These are phyloP conservation scores for Protomyces arabidopsidicola DNA, from an alignment of 1,139 yeast species.

Conservation along the genomic window DNA sequence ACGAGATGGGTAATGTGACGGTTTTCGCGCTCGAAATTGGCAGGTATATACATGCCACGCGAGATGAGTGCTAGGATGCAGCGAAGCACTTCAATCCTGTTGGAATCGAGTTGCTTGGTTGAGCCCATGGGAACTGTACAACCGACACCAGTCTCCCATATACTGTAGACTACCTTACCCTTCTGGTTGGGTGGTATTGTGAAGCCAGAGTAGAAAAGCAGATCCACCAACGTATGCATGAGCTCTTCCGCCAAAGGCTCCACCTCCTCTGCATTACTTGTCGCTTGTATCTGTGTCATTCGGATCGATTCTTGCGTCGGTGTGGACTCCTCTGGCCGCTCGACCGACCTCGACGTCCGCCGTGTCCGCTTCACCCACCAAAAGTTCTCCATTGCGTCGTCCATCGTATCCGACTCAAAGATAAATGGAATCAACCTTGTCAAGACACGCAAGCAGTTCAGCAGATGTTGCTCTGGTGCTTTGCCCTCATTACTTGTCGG, in stretches of 20 bases:
- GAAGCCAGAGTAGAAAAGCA: constrained; percentile 60
- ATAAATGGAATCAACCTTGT: constrained; percentile 64
- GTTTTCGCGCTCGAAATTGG: constrained; percentile 34
- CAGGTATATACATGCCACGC: constrained; percentile 52
- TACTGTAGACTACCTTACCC: constrained; percentile 31
- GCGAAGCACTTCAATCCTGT: constrained; percentile 63
- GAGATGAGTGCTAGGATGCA: constrained; percentile 62
- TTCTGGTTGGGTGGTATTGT: constrained; percentile 45
- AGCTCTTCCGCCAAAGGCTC: constrained; percentile 52
- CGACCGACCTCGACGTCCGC: not conserved
- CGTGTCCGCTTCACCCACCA: constrained; percentile 42
- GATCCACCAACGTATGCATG: constrained; percentile 47
- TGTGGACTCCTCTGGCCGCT: not conserved
- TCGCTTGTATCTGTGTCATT: not conserved
- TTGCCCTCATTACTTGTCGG: constrained; percentile 35
- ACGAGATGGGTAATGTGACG: constrained; percentile 21
- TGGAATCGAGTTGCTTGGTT: constrained; percentile 50
- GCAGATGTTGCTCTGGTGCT: constrained; percentile 39
- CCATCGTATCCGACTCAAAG: constrained; percentile 48
- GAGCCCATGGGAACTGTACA: constrained; percentile 47
- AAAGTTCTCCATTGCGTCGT: constrained; percentile 43
- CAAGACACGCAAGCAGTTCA: constrained; percentile 63
- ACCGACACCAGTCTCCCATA: constrained; percentile 72
- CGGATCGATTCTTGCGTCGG: not conserved
- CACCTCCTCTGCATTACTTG: not conserved